A percentile compares a stretch with the other conserved stretches of the same genome.
phyloP scores from a whole-genome alignment of 208 protist genomes.

The Angomonas ambiguus region DNA sequence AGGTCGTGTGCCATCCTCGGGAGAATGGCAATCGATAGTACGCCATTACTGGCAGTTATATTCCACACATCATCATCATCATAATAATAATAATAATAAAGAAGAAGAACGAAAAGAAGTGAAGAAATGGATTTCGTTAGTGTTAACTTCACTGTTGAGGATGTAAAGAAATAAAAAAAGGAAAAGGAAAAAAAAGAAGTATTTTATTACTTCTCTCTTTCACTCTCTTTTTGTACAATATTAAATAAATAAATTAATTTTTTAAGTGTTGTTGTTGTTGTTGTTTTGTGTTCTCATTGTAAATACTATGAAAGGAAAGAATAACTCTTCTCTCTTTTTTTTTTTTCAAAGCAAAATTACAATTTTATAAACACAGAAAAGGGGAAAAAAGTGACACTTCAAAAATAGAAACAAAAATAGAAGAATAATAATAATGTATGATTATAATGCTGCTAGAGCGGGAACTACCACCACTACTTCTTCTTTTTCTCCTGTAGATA shows the following conservation, averaged over 20 bases:
- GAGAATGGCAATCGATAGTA: no score
- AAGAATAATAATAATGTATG: slow-evolving; percentile 1
- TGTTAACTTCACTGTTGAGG: no score
- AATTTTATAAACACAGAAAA: not conserved
- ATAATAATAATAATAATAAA: no score
- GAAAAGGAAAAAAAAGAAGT: no score
- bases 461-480: not conserved
- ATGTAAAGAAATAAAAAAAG: no score
- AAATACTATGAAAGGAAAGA: slow-evolving; percentile 3
- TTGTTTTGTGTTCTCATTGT: slow-evolving; percentile 10
- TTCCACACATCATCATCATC: no score
- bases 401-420: not conserved
- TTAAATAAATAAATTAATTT: slow-evolving; percentile 7
- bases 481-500: not conserved
- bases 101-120: no score
- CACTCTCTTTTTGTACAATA: not conserved
- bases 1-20: no score
- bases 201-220: no score
- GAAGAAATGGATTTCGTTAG: no score
- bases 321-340: slow-evolving; percentile 17
- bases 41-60: no score
- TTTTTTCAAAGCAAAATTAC: slow-evolving; percentile 2
- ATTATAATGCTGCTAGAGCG: not conserved
- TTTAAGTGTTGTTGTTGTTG: slow-evolving; percentile 1
- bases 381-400: no score